Percentiles rank a stretch among this genome's conserved stretches.
Conservation (phyloP, 371 early-diverging fungal species). For the Lichtheimia corymbifera region DNA sequence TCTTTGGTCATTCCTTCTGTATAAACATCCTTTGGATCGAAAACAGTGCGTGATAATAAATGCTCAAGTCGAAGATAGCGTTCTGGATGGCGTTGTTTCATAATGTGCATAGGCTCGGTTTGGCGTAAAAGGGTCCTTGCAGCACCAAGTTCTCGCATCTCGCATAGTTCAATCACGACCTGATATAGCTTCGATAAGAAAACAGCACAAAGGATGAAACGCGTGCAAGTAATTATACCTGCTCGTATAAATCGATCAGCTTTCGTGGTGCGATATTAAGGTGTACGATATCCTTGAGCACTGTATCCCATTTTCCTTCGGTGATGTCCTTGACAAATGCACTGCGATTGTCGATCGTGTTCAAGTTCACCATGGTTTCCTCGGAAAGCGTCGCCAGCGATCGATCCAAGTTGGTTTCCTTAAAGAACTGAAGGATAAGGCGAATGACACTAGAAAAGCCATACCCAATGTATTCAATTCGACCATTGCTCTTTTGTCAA, state of each 20-base stretch:
- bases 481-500: too few species aligned
- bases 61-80: constrained; percentile 82
- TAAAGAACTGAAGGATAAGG: constrained; percentile 87
- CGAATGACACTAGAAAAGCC: constrained; percentile 67
- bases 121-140: constrained; percentile 86
- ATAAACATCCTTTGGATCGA: constrained; percentile 62
- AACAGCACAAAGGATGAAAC: background rate
- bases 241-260: constrained; percentile 87
- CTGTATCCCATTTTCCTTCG: constrained; percentile 86
- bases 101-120: constrained; percentile 81
- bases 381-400: constrained; percentile 77
- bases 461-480: too few species aligned
- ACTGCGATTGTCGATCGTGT: constrained; percentile 80
- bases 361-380: constrained; percentile 76
- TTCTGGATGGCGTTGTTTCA: constrained; percentile 75
- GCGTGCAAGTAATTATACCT: constrained; percentile 48
- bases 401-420: constrained; percentile 81
- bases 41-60: constrained; percentile 64
- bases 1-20: constrained; percentile 59
- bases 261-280: constrained; percentile 68
- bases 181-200: constrained; percentile 24
- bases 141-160: constrained; percentile 78
- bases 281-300: constrained; percentile 70
- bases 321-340: constrained; percentile 71
- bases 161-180: constrained; percentile 85